These are phyloP conservation scores for Fusarium floridanum DNA, from an alignment of 2,329 filamentous ascomycete genomes.

Conservation along the genomic window DNA sequence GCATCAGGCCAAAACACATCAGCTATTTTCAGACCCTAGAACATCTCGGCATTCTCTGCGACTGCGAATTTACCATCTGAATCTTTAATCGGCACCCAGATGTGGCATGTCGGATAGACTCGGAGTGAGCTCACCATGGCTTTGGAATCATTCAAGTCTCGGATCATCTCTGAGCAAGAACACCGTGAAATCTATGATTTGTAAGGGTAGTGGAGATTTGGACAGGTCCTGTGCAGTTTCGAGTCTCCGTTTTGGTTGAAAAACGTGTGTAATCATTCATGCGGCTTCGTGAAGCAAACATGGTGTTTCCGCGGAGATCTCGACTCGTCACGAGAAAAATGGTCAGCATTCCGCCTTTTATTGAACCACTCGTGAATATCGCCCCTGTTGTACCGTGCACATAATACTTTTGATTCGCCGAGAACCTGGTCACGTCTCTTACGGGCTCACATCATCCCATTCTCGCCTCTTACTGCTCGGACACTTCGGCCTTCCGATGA, in stretches of 20 bases:
- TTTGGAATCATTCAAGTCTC: not conserved
- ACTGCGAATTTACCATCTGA: not conserved
- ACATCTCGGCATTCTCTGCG: not conserved
- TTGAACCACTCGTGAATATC: not conserved
- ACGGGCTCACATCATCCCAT: conserved; percentile 1
- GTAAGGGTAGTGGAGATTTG: not conserved
- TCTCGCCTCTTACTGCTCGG: not conserved
- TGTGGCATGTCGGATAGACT: not conserved
- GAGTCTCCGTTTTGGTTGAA: not conserved
- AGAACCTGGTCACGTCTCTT: not conserved
- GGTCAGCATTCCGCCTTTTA: not conserved
- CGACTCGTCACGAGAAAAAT: not conserved
- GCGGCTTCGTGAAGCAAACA: not conserved
- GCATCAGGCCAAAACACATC: not conserved
- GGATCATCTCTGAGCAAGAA: not conserved
- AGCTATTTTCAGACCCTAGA: not conserved
- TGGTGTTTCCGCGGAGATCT: conserved; percentile 14
- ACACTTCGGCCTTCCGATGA: not conserved
- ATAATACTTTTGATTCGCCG: not conserved
- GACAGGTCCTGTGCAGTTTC: not conserved
- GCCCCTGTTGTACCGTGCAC: not conserved
- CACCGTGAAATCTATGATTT: not conserved
- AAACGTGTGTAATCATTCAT: not conserved
- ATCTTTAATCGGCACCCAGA: not conserved
- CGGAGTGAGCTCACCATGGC: not conserved